Evolutionary conservation across 192 early-diverging fungal genomes (phyloP), one percentile per base, ranked within the genome.

Genomic region (Podila minutissima): DNA sequence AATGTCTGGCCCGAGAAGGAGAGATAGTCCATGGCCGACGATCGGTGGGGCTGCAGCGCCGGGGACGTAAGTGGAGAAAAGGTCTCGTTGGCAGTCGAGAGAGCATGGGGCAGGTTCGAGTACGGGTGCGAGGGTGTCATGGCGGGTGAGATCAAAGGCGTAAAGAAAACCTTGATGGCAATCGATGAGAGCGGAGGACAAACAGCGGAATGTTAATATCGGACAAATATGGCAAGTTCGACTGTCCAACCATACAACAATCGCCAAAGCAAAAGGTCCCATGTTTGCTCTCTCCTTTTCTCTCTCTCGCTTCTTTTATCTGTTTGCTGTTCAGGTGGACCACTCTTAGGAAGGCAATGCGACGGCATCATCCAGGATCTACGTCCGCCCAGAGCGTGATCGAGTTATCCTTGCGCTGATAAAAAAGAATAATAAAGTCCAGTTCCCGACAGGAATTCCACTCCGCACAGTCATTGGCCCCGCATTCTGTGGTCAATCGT

Each of bases 21-120:
- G 4, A 71, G 71, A 46, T 62, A 70, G 51, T 62, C 76, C 46
- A 66, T 83, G 64, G 26, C 19, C 32, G 77, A 73, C 1, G 77
- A 35, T 66, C 71, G 65, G 24, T 85, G 85, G 0, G 90, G 89
- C 20, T 83, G 76, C 28, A 92, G 79, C 9, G 88, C 89, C 24
- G 92, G 92, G 1, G 92, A 93, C 5, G 92, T 86, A 22, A 93
- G 62, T 1, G 92, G 92, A 24, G 84, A 89, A 74, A 92, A 92
- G 11, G 82, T 84, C 50, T 89, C 83, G 66, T 74, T 75, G 59
- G 66, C 82, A 19, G 82, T 73, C 7, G 85, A 73, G 12, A 81
- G 49, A 50, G 74, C 62, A 53, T 84, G 75, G 46, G 64, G 74
- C 17, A 74, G 64, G 50, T 71, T 75, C 50, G 83, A 84, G 74